Evolutionary conservation across 148 eudicot genomes (phyloP).

Genomic region (Spergularia marina): DNA sequence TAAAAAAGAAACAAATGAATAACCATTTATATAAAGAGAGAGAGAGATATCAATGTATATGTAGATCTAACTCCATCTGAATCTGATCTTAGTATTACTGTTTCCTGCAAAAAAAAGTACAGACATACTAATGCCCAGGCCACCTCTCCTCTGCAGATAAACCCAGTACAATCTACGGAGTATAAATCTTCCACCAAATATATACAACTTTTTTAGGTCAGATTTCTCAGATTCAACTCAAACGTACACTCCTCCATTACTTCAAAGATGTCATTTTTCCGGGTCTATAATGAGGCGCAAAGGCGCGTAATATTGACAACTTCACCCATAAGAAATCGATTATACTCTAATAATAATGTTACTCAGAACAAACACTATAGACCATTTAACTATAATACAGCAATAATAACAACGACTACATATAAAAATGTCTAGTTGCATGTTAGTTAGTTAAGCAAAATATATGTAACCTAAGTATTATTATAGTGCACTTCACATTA

Average conservation of each 20-base stretch:
- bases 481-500: no score
- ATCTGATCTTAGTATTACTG: slow-evolving; percentile 8
- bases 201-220: neutral
- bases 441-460: no score
- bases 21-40: neutral
- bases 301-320: no score
- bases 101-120: slow-evolving; percentile 27
- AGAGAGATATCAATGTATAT: neutral
- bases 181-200: neutral
- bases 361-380: no score
- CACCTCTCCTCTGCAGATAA: slow-evolving; percentile 12
- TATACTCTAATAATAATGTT: no score
- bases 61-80: neutral
- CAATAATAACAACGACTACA: no score
- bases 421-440: no score
- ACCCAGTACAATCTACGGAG: slow-evolving; percentile 9
- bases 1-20: neutral
- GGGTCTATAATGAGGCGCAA: no score
- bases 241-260: neutral
- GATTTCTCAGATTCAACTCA: slow-evolving; percentile 20
- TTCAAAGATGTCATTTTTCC: no score
- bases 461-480: no score
- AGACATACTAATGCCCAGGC: slow-evolving; percentile 30
- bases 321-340: no score
- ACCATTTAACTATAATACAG: no score